Evolutionary conservation across 257 asterid genomes (phyloP).

Genomic region (Plantago major): DNA sequence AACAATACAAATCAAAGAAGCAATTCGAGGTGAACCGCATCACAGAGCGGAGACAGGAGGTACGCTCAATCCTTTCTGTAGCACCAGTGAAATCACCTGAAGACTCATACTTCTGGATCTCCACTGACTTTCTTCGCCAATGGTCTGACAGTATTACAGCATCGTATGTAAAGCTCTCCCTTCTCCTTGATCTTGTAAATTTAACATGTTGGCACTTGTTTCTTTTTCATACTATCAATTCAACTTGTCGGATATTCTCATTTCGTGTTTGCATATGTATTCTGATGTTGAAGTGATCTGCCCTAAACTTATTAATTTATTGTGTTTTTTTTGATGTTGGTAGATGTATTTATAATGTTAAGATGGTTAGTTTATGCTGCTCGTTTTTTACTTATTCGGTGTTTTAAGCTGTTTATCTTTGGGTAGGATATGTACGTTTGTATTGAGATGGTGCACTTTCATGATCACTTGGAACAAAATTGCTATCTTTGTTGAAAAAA

Average conservation of each 20-base stretch:
- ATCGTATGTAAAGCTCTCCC: conserved; percentile 42
- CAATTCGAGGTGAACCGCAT: conserved; percentile 50
- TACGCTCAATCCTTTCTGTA: conserved; percentile 73
- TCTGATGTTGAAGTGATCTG: not conserved
- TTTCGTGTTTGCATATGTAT: not conserved
- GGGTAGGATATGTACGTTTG: too few relatives aligned
- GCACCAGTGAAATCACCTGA: conserved; percentile 73
- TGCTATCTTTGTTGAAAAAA: too few relatives aligned
- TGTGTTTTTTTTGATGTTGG: not conserved
- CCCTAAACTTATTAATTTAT: not conserved
- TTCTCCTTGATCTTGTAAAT: conserved; percentile 15
- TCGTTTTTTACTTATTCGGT: not conserved
- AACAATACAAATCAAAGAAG: conserved; percentile 62
- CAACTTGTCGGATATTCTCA: too few relatives aligned
- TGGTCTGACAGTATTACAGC: conserved; percentile 82
- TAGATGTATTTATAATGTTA: not conserved
- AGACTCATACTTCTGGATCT: conserved; percentile 72
- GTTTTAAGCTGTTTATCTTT: too few relatives aligned
- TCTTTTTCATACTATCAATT: not conserved
- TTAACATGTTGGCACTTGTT: conserved; percentile 8
- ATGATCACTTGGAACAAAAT: too few relatives aligned
- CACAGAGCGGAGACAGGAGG: conserved; percentile 73
- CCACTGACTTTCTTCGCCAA: conserved; percentile 94
- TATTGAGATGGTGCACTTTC: too few relatives aligned
- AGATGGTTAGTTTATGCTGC: not conserved